Base-by-base conservation (phyloP, 768 basidiomycete species). In the Thelephora ganbajun region DNA sequence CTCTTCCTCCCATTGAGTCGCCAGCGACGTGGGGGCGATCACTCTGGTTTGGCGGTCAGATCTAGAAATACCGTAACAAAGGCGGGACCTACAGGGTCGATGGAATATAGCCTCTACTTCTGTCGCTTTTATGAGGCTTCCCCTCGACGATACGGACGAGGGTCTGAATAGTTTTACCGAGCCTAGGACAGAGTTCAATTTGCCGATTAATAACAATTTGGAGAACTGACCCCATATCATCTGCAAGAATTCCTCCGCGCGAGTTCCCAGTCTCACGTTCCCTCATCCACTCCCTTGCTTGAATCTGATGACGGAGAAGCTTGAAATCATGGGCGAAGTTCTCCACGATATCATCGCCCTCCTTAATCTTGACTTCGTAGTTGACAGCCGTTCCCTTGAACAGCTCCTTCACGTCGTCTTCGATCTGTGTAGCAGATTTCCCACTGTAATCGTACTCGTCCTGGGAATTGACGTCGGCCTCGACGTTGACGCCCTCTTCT, bases 81-180 rank as follows among this genome's bases (percentile, higher is more conserved):
- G 9, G 47, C 47, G 14, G 41, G 14, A 61, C 81, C 33, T 58
- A 87, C 85, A 90, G 66, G 0, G 86, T 89, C 1, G 76, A 64
- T 2, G 72, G 74, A 19, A 77, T 72, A 72, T 75, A 93, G 0
- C 88, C 87, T 12, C 78, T 80, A 18, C 71, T 71, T 52, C 70
- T 74, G 55, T 94, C 87, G 4, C 73, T 71, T 51, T 79, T 78
- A 16, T 70, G 75, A 6, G 85, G 76, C 3, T 76, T 72, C 0
- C 88, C 85, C 48, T 92, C 89, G 0, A 89, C 79, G 36, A 99
- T 93, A 1, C 90, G 77, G 0, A 83, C 74, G 11, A 98, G 67
- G 0, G 87, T 86, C 57, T 98, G 94, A 19, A 97, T 86, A 0
- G 96, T 99, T 66, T 92, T 90, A 1, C 86, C 86, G 1, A 88